These are phyloP conservation scores for Rubia balearica DNA, from an alignment of 305 asterid species.

Conservation along the genomic window DNA sequence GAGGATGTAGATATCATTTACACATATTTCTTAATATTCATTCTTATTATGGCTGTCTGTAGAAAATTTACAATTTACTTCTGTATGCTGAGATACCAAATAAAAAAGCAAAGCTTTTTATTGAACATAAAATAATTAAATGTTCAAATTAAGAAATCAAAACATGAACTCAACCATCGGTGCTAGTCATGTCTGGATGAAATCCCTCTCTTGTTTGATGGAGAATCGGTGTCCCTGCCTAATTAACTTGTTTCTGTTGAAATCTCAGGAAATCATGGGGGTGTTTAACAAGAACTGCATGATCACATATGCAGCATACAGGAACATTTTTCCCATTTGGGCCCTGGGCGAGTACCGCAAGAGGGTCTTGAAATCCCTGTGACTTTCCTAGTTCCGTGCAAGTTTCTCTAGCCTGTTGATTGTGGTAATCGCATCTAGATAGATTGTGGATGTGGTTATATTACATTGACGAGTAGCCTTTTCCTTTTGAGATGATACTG, in stretches of 20 bases:
- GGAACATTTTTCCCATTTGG: slow-evolving; percentile 35
- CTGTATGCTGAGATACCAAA: background rate
- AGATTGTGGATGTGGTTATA: background rate
- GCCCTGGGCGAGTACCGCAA: slow-evolving; percentile 28
- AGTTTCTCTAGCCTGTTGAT: background rate
- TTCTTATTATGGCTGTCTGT: background rate
- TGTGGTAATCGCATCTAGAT: background rate
- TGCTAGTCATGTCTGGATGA: background rate
- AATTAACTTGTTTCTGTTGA: slow-evolving; percentile 3
- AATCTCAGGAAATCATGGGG: slow-evolving; percentile 31
- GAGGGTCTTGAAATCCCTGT: slow-evolving; percentile 21
- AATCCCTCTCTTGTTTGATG: background rate
- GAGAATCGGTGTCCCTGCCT: background rate
- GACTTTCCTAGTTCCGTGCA: background rate
- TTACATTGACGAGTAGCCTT: background rate
- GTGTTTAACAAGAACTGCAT: slow-evolving; percentile 38
- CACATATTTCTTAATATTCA: background rate
- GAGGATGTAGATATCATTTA: background rate
- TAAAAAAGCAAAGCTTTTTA: background rate
- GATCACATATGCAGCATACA: slow-evolving; percentile 33
- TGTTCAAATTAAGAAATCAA: background rate
- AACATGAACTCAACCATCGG: background rate
- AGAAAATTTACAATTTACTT: background rate
- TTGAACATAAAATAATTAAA: background rate
- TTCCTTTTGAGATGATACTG: background rate